phyloP scores from a whole-genome alignment of 768 basidiomycete species.

The Boletus sp. region DNA sequence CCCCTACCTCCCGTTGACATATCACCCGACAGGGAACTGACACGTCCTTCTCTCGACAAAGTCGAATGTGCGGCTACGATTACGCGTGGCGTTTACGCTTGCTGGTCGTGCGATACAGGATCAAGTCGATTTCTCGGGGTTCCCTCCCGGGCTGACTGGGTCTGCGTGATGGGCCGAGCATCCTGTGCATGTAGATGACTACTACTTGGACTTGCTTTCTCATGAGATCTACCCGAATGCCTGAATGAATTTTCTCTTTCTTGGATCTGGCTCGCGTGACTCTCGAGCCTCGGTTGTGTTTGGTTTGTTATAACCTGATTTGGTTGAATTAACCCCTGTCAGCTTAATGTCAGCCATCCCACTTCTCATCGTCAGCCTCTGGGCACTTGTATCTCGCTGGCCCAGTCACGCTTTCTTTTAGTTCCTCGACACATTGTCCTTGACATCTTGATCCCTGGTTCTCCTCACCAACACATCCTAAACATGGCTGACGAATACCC shows the following conservation, averaged over 20 bases:
- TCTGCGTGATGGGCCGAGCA: conserved; percentile 23
- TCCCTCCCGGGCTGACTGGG: conserved; percentile 72
- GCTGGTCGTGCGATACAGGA: conserved; percentile 76
- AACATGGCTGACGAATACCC: conserved; percentile 28
- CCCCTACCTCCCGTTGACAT: background rate
- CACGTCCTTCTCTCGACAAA: conserved; percentile 29
- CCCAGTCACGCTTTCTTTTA: background rate
- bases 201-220: conserved; percentile 9
- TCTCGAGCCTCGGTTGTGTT: background rate
- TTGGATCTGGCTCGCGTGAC: background rate
- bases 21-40: conserved; percentile 2
- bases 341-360: conserved; percentile 7
- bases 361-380: conserved; percentile 19
- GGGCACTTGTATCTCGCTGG: background rate
- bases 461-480: conserved; percentile 21
- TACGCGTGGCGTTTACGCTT: conserved; percentile 78
- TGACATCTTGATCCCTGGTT: background rate
- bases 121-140: conserved; percentile 91
- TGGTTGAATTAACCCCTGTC: conserved; percentile 21
- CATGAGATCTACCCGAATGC: conserved; percentile 23
- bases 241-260: background rate
- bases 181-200: conserved; percentile 14
- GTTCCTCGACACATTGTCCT: background rate
- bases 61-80: conserved; percentile 79
- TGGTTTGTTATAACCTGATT: conserved; percentile 8